These are phyloP conservation scores for Colletotrichum chlorophyti DNA, from an alignment of 2,329 filamentous ascomycete species.

Conservation along the genomic window DNA sequence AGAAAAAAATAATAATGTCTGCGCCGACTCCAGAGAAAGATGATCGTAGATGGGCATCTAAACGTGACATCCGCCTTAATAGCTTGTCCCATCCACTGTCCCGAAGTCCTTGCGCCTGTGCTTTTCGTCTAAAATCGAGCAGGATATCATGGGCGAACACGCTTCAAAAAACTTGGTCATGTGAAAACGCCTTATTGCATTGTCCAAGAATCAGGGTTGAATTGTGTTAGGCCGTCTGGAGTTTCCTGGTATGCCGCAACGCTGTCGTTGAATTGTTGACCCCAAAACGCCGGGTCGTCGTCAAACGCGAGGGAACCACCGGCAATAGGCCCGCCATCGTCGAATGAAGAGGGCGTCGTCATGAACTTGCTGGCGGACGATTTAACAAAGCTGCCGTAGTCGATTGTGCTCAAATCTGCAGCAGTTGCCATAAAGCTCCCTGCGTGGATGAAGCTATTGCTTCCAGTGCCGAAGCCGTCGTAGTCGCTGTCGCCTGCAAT, in stretches of 20 bases:
- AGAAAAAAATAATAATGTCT: neutral
- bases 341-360: conserved; percentile 45
- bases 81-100: conserved; percentile 4
- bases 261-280: conserved; percentile 50
- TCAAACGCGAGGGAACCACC: conserved; percentile 54
- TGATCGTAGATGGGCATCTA: neutral
- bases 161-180: conserved; percentile 8
- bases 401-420: conserved; percentile 56
- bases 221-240: conserved; percentile 33
- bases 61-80: neutral
- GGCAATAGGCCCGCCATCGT: conserved; percentile 46
- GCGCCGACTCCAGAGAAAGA: conserved; percentile 19
- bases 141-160: conserved; percentile 19
- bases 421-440: conserved; percentile 46
- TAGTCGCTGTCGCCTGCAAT: conserved; percentile 56
- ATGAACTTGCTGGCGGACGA: conserved; percentile 54
- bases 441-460: conserved; percentile 43
- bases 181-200: conserved; percentile 17
- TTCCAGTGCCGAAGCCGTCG: conserved; percentile 53
- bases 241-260: conserved; percentile 38
- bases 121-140: conserved; percentile 27
- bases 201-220: conserved; percentile 24
- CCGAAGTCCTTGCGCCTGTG: conserved; percentile 24
- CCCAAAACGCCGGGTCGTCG: conserved; percentile 59
- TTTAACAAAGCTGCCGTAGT: conserved; percentile 64